Percentiles rank a stretch among this genome's conserved stretches.
phyloP scores from a whole-genome alignment of 768 basidiomycete species.

The Amanita thiersii region DNA sequence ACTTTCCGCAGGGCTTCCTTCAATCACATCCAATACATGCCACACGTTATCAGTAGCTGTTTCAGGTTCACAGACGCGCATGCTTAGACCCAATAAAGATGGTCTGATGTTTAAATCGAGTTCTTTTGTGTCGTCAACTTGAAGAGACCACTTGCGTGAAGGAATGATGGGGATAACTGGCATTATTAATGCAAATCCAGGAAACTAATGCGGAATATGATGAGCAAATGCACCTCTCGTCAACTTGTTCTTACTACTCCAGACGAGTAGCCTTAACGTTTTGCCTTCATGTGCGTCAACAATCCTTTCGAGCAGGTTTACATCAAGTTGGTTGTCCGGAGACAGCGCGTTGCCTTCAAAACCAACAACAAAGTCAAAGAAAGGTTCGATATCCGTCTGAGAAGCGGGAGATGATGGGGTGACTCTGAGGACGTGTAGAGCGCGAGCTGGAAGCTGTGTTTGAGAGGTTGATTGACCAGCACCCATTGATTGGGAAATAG shows the following conservation, averaged over 20 bases:
- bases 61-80: slow-evolving; percentile 90
- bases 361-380: slow-evolving; percentile 96
- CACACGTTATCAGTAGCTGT: slow-evolving; percentile 89
- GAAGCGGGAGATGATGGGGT: slow-evolving; percentile 87
- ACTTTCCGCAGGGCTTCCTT: slow-evolving; percentile 94
- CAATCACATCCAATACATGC: slow-evolving; percentile 96
- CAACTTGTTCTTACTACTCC: slow-evolving; percentile 73
- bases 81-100: slow-evolving; percentile 87
- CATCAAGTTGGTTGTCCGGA: slow-evolving; percentile 52
- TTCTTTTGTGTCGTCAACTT: slow-evolving; percentile 27
- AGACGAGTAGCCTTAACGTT: slow-evolving; percentile 64
- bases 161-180: slow-evolving; percentile 81
- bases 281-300: slow-evolving; percentile 77
- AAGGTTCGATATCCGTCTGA: slow-evolving; percentile 77
- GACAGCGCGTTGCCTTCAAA: slow-evolving; percentile 63
- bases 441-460: slow-evolving; percentile 47
- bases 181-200: slow-evolving; percentile 5
- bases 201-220: slow-evolving; percentile 12
- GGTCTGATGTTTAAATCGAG: slow-evolving; percentile 50
- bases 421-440: slow-evolving; percentile 83
- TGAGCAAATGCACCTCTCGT: slow-evolving; percentile 52
- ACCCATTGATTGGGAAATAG: slow-evolving; percentile 46
- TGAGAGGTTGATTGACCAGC: slow-evolving; percentile 62
- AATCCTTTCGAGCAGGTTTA: slow-evolving; percentile 64
- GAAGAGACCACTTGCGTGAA: slow-evolving; percentile 71